Evolutionary conservation across 2,329 filamentous ascomycete genomes (phyloP), one percentile per base, ranked within the genome.

Genomic region (Talaromyces sp.): DNA sequence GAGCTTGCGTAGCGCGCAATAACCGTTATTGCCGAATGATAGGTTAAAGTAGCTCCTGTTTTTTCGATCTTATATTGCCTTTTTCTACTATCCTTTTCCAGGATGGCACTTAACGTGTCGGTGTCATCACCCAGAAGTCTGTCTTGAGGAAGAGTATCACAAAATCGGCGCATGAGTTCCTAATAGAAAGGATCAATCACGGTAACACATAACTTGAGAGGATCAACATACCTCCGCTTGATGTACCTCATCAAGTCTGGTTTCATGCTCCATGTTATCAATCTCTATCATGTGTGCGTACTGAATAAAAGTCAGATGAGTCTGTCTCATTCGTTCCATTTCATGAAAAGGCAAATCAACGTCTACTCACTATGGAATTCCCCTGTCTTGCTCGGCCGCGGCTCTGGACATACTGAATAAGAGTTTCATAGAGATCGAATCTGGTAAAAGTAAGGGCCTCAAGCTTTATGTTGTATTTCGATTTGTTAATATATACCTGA

Each of bases 341-440:
- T 62, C 33, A 56, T 39, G 31, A 22, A 22, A 59, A 41, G 14
- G n/a, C 41, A 39, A 37, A 16, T 54, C n/a, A 22, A 22, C 22
- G n/a, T 39, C 7, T 9, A 33, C 69, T 66, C 71, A 78, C 79
- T 56, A 86, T 88, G 0, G 95, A 98, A 63, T 89, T 85, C 0
- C 80, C 76, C 71, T 92, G 90, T 45, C 95, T 86, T 13, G 95
- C 95, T 62, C 95, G 87, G 0, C 95, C 95, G 68, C 92, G 87
- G 14, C 93, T 97, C 75, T 99, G 95, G 22, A 98, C 89, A 73
- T 97, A 98, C 73, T 96, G 91, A 61, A 98, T 98, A 76, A 97
- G 88, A 0, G 94, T 97, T 11, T 85, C 84, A 77, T 93, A 97
- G 2, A 96, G 84, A 73, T 98, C 92, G 72, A 97, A 99, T 2